These are phyloP conservation scores for Rhodotorula diobovata DNA, from an alignment of 768 basidiomycete genomes.

Conservation along the genomic window DNA sequence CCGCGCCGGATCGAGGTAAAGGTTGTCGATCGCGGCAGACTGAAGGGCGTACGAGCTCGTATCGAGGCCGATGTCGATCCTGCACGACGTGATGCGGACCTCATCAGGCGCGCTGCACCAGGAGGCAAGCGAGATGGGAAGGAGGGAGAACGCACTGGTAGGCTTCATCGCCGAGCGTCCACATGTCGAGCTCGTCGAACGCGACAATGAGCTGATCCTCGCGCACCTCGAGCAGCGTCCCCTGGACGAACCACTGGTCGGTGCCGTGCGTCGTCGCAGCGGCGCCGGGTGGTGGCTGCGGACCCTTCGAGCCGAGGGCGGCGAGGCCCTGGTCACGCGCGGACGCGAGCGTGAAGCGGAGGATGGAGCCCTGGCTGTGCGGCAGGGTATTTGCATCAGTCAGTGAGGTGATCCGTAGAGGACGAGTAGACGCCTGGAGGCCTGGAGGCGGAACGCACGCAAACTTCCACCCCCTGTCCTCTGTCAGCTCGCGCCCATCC, in stretches of 20 bases:
- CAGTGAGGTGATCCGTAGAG: neutral
- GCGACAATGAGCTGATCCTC: slow-evolving; percentile 58
- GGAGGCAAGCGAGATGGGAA: neutral
- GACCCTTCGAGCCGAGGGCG: neutral
- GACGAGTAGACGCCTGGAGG: too few species aligned
- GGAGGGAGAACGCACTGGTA: slow-evolving; percentile 52
- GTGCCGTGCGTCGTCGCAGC: neutral
- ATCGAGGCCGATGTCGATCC: slow-evolving; percentile 65
- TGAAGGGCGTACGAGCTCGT: slow-evolving; percentile 66
- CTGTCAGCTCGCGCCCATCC: neutral
- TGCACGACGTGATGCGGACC: slow-evolving; percentile 6
- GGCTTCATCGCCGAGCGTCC: slow-evolving; percentile 48
- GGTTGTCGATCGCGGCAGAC: slow-evolving; percentile 59
- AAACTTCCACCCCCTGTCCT: slow-evolving; percentile 16
- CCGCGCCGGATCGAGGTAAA: slow-evolving; percentile 57
- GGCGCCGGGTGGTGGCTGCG: neutral
- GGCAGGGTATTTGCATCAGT: neutral
- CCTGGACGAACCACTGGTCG: slow-evolving; percentile 48
- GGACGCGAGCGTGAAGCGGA: slow-evolving; percentile 21
- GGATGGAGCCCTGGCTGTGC: slow-evolving; percentile 12
- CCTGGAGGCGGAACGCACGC: neutral
- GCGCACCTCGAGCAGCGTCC: slow-evolving; percentile 56
- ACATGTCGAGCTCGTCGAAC: slow-evolving; percentile 54
- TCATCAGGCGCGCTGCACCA: neutral
- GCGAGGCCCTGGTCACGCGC: neutral